Evolutionary conservation across 176 grass and related monocot species (phyloP).

Genomic region (Typha latifolia): DNA sequence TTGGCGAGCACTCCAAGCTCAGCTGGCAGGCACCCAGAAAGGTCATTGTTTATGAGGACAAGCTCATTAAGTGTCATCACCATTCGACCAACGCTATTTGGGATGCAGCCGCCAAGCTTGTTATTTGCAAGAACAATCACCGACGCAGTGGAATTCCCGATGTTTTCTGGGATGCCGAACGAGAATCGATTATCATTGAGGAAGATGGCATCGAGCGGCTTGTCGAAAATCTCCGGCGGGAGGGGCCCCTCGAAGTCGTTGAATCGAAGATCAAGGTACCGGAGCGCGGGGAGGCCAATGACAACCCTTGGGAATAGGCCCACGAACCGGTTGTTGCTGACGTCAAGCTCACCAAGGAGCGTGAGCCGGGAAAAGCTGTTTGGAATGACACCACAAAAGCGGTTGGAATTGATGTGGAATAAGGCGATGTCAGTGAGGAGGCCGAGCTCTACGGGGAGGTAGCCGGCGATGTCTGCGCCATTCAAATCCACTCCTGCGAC

Average conservation of each 20-base stretch:
- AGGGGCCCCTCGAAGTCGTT: conserved; percentile 62
- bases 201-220: conserved; percentile 58
- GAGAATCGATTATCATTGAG: conserved; percentile 65
- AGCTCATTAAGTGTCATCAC: conserved; percentile 48
- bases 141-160: conserved; percentile 48
- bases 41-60: conserved; percentile 42
- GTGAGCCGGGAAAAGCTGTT: conserved; percentile 34
- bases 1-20: conserved; percentile 33
- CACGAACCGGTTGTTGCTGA: conserved; percentile 86
- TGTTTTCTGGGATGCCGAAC: conserved; percentile 31
- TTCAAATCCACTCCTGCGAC: conserved; percentile 69
- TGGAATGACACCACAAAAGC: conserved; percentile 72
- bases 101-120: conserved; percentile 53
- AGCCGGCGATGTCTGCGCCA: conserved; percentile 64
- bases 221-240: conserved; percentile 45
- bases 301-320: conserved; percentile 42
- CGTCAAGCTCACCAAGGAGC: conserved; percentile 62
- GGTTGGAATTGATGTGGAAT: conserved; percentile 79
- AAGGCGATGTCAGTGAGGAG: conserved; percentile 43
- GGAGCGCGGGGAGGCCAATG: conserved; percentile 34
- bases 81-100: conserved; percentile 48
- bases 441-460: conserved; percentile 54
- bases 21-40: conserved; percentile 49
- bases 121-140: conserved; percentile 67
- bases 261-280: conserved; percentile 62